Evolutionary conservation across 1,139 yeast genomes (phyloP).

Genomic region (Pichia terricola): DNA sequence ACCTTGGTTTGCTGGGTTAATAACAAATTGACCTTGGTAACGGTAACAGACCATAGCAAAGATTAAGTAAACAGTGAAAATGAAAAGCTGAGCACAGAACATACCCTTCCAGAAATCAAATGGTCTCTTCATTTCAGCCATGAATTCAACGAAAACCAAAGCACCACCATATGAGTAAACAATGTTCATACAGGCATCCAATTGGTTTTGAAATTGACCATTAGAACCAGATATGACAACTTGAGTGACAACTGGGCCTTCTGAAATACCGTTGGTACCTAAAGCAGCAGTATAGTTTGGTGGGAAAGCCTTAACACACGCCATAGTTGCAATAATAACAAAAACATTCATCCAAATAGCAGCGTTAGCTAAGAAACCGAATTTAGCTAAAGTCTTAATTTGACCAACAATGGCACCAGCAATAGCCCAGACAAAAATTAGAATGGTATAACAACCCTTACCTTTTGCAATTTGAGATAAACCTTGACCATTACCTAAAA

Average conservation of each 20-base stretch:
- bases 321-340: conserved; percentile 33
- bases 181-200: conserved; percentile 34
- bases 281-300: conserved; percentile 30
- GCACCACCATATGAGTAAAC: conserved; percentile 42
- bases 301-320: conserved; percentile 26
- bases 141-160: conserved; percentile 34
- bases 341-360: conserved; percentile 37
- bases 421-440: conserved; percentile 33
- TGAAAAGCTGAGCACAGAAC: conserved; percentile 33
- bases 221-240: conserved; percentile 12
- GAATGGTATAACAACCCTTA: conserved; percentile 31
- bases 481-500: conserved; percentile 33
- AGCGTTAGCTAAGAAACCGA: conserved; percentile 33
- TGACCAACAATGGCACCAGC: conserved; percentile 36
- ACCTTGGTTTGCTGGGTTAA: conserved; percentile 36
- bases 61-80: conserved; percentile 29
- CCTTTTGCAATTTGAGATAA: conserved; percentile 31
- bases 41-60: conserved; percentile 34
- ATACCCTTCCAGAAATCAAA: conserved; percentile 39
- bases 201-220: conserved; percentile 23
- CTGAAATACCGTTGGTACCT: conserved; percentile 15
- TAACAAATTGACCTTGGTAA: conserved; percentile 34
- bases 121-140: conserved; percentile 38
- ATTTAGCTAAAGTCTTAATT: conserved; percentile 30
- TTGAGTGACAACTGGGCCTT: conserved; percentile 19